Evolutionary conservation across 192 early-diverging fungal species (phyloP).

Genomic region (Podila minutissima): DNA sequence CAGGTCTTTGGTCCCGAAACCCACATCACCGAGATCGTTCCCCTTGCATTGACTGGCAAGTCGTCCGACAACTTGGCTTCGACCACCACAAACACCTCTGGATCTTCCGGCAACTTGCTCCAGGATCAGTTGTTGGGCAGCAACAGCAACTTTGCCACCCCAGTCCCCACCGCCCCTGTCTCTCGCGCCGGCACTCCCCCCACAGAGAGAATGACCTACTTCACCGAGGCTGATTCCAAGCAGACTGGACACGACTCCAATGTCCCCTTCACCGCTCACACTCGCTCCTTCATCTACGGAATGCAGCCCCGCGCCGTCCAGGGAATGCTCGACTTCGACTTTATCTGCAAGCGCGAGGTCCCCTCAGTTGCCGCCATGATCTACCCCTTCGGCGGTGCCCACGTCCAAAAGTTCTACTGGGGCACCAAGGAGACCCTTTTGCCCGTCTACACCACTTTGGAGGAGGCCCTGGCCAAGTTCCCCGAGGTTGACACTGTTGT

Average conservation of each 20-base stretch:
- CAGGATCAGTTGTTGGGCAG: slow-evolving; percentile 69
- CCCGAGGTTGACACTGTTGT: slow-evolving; percentile 95
- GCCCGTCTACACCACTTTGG: slow-evolving; percentile 90
- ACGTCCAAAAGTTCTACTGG: slow-evolving; percentile 99
- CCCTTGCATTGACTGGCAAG: slow-evolving; percentile 85
- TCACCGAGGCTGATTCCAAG: no score
- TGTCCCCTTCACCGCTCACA: slow-evolving; percentile 85
- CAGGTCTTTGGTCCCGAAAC: slow-evolving; percentile 97
- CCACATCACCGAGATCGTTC: slow-evolving; percentile 99
- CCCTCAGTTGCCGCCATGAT: slow-evolving; percentile 99
- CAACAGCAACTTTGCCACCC: no score
- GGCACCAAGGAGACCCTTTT: slow-evolving; percentile 97
- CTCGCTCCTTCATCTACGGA: slow-evolving; percentile 95
- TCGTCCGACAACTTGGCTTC: no score
- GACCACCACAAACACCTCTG: no score
- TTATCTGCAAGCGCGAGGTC: slow-evolving; percentile 91
- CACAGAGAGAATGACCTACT: no score
- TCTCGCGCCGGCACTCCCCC: no score
- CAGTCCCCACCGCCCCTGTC: no score
- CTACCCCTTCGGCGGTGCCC: slow-evolving; percentile 98
- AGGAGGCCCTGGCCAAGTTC: slow-evolving; percentile 85
- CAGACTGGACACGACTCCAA: no score
- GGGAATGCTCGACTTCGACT: slow-evolving; percentile 99
- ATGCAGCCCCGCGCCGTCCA: slow-evolving; percentile 99
- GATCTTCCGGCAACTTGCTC: slow-evolving; percentile 69